Percentiles rank a stretch among this genome's conserved stretches.
Conservation (phyloP, 352 stramenopile species). For the Peronospora destructor region DNA sequence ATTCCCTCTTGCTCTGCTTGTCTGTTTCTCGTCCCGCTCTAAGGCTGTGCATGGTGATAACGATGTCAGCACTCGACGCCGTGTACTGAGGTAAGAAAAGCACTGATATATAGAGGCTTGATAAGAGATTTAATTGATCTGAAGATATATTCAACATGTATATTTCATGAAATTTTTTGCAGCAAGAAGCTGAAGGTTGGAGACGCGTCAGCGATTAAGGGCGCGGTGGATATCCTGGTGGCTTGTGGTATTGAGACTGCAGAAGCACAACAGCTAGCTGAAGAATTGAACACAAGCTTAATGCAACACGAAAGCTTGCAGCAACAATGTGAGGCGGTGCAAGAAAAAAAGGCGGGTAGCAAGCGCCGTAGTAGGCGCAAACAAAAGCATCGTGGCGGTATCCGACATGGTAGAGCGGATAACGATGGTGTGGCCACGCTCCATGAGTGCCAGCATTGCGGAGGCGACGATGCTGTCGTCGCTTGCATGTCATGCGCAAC, state of each 20-base stretch:
- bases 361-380: constrained; percentile 51
- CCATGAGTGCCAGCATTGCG: constrained; percentile 66
- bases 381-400: constrained; percentile 42
- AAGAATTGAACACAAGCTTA: constrained; percentile 48
- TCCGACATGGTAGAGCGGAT: constrained; percentile 8
- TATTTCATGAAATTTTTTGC: not conserved
- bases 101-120: not conserved
- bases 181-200: constrained; percentile 78
- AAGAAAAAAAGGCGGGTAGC: constrained; percentile 33
- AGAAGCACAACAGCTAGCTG: constrained; percentile 49
- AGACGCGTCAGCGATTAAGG: constrained; percentile 54
- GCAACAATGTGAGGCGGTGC: constrained; percentile 20
- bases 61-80: constrained; percentile 56
- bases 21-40: constrained; percentile 76
- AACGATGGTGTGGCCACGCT: constrained; percentile 3
- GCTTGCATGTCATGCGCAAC: constrained; percentile 58
- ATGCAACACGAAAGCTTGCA: constrained; percentile 34
- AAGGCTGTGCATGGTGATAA: constrained; percentile 60
- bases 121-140: not conserved
- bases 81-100: constrained; percentile 50
- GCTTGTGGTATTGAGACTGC: constrained; percentile 49
- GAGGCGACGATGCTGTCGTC: constrained; percentile 49
- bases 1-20: constrained; percentile 59
- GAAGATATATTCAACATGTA: not conserved
- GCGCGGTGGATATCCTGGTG: constrained; percentile 61